Evolutionary conservation across 495 filamentous ascomycete species (phyloP), one percentile per base, ranked within the genome.

Genomic region (Penicillium pulvis): DNA sequence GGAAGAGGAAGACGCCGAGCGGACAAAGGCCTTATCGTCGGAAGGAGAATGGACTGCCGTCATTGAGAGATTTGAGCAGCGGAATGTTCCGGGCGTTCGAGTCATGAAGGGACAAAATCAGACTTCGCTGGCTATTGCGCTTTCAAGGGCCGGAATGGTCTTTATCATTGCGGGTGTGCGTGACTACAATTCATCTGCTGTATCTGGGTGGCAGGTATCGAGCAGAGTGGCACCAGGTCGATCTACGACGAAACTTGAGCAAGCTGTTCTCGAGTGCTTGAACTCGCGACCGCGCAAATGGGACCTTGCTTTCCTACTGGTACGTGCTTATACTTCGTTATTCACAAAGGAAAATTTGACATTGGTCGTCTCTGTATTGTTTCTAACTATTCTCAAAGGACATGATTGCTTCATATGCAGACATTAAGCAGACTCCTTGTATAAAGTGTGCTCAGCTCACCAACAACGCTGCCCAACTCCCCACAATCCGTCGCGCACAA

Each of bases 251-350:
- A 78, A 74, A 41, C 56, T 80, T 19, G 73, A 80, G 52, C 53
- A 26, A 28, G 63, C 72, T 4, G 63, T 77, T 3, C 16, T 66
- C 11, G 66, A 69, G 17, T 76, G 74, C 53, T 55, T 80, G 44
- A 73, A 73, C 50, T 65, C 71, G 0, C 66, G 77, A 20, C 47
- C 72, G 6, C 65, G 71, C 20, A 74, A 76, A 51, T 80, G 77
- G 77, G 75, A 80, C 60, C 68, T 80, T 26, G 50, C 64, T 20
- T 75, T 71, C 61, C 64, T 80, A 51, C 56, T 80, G 46, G 77
- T 80, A 61, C 4, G 41, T 55, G 17, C 2, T 3, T 44, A 4
- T 44, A n/a, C 24, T 43, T 14, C 7, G 11, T 20, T 4, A 26
- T 19, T 16, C 8, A 26, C 20, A 23, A 33, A 46, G 1, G 17